Conservation (phyloP, 148 eudicot genomes). For the Cornus kousa region DNA sequence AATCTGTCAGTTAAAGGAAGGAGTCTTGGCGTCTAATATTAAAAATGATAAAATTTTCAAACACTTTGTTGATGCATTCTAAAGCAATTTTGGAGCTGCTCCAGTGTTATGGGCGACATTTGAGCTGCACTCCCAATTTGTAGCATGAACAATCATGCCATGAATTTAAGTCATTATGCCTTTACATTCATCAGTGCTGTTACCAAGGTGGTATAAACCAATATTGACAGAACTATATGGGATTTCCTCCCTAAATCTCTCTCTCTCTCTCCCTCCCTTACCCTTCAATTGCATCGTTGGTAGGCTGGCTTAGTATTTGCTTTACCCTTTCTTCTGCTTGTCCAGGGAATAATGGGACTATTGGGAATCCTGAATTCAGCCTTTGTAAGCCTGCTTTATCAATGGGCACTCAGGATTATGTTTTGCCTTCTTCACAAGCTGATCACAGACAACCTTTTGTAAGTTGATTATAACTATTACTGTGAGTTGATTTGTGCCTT, state of each 20-base stretch:
- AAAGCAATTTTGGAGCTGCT: too few relatives aligned
- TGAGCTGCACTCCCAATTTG: too few relatives aligned
- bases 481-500: not conserved
- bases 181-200: too few relatives aligned
- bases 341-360: conserved; percentile 28
- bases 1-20: too few relatives aligned
- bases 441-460: conserved; percentile 45
- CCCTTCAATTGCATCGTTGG: not conserved
- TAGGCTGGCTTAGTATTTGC: not conserved
- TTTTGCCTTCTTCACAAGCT: conserved; percentile 39
- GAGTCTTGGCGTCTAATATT: too few relatives aligned
- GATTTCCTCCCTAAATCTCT: not conserved
- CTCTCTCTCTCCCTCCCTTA: too few relatives aligned
- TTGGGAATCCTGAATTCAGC: conserved; percentile 29
- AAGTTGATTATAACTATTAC: conserved; percentile 20
- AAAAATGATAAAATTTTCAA: too few relatives aligned
- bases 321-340: conserved; percentile 2
- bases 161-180: too few relatives aligned
- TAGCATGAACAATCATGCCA: too few relatives aligned
- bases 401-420: conserved; percentile 32
- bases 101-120: too few relatives aligned
- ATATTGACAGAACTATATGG: not conserved
- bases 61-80: too few relatives aligned
- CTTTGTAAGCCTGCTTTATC: conserved; percentile 15
- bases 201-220: too few relatives aligned